These are phyloP conservation scores for Fusarium cyanostomum DNA, from an alignment of 2,329 filamentous ascomycete genomes.

Conservation along the genomic window DNA sequence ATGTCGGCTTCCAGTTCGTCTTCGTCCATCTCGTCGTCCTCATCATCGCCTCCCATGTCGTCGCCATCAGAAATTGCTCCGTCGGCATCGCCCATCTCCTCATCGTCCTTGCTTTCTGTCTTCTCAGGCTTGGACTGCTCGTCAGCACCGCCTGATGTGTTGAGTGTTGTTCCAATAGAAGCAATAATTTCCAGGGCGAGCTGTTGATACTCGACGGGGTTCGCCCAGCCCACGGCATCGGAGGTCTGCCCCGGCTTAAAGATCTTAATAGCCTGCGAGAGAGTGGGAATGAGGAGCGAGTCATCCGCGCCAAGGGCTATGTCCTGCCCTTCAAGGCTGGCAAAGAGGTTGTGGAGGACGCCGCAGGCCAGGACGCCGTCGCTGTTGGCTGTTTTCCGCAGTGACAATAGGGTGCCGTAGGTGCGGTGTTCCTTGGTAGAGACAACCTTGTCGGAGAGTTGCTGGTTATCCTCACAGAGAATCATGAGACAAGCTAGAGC, in stretches of 20 bases:
- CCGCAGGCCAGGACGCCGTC: conserved; percentile 67
- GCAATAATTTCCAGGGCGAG: conserved; percentile 70
- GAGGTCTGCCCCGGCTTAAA: conserved; percentile 42
- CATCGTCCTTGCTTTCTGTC: conserved; percentile 52
- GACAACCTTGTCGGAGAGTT: conserved; percentile 63
- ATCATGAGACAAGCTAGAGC: conserved; percentile 65
- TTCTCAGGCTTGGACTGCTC: conserved; percentile 47
- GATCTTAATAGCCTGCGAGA: conserved; percentile 46
- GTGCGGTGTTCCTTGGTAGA: conserved; percentile 57
- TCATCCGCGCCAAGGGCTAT: conserved; percentile 46
- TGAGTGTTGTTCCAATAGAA: conserved; percentile 69
- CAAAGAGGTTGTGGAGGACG: conserved; percentile 70
- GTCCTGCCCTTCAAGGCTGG: conserved; percentile 48
- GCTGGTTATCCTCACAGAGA: conserved; percentile 67
- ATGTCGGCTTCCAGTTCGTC: conserved; percentile 71
- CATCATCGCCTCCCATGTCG: conserved; percentile 49
- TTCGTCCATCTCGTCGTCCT: conserved; percentile 64
- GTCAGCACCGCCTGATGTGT: conserved; percentile 56
- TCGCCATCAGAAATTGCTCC: conserved; percentile 50
- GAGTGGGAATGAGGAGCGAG: conserved; percentile 49
- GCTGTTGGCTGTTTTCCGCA: conserved; percentile 59
- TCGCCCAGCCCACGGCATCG: conserved; percentile 51
- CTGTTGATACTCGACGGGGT: conserved; percentile 58
- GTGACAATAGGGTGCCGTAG: conserved; percentile 59
- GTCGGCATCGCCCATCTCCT: conserved; percentile 52